phyloP scores from a whole-genome alignment of 345 rosid genomes.

The Salix arbutifolia region DNA sequence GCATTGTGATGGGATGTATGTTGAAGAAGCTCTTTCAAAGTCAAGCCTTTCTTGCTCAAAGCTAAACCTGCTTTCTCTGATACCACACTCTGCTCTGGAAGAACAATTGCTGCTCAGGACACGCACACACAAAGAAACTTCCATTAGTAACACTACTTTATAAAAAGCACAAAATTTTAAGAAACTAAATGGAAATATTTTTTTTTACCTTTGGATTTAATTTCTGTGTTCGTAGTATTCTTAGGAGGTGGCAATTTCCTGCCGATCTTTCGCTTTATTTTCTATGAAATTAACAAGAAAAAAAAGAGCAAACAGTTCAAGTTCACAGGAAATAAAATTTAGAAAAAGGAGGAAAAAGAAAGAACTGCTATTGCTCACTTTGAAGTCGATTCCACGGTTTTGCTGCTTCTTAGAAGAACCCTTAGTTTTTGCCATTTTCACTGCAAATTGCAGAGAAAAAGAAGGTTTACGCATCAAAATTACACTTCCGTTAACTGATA shows the following conservation, averaged over 20 bases:
- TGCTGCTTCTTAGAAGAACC: conserved; percentile 76
- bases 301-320: not conserved
- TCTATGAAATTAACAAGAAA: conserved; percentile 37
- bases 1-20: conserved; percentile 80
- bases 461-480: not conserved
- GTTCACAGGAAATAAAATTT: not conserved
- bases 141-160: not conserved
- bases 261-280: conserved; percentile 89
- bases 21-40: conserved; percentile 73
- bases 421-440: conserved; percentile 56
- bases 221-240: conserved; percentile 82
- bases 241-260: conserved; percentile 83
- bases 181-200: not conserved
- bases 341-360: not conserved
- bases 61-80: conserved; percentile 76
- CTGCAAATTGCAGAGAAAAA: not conserved
- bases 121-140: not conserved
- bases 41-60: conserved; percentile 83
- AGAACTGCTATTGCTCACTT: conserved; percentile 32
- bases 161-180: not conserved
- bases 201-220: conserved; percentile 70
- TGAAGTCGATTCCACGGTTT: conserved; percentile 79
- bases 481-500: not conserved
- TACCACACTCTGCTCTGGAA: conserved; percentile 90
- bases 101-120: conserved; percentile 60